Conservation (phyloP, 1,139 yeast species). For the Yamadazyma sp. region DNA sequence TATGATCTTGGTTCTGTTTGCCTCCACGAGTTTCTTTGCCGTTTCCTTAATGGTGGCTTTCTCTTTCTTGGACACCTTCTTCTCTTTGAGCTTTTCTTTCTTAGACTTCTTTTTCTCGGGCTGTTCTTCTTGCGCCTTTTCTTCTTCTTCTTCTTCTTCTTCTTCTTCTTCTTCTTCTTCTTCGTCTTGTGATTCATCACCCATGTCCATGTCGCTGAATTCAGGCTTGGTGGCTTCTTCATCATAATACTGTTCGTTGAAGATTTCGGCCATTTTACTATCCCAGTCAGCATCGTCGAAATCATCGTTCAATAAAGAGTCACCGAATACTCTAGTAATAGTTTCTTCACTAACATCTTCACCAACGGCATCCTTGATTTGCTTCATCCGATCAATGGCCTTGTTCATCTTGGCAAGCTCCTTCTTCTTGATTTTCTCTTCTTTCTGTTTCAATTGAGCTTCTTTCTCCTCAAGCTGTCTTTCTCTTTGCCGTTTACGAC, state of each 20-base stretch:
- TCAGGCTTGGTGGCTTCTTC: conserved; percentile 49
- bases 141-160: conserved; percentile 34
- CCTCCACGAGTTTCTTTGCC: conserved; percentile 70
- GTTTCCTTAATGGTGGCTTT: conserved; percentile 59
- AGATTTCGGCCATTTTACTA: conserved; percentile 75
- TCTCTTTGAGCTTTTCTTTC: conserved; percentile 52
- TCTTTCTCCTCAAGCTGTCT: conserved; percentile 56
- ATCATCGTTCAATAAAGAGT: conserved; percentile 77
- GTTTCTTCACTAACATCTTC: conserved; percentile 65
- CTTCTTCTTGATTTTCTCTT: conserved; percentile 66
- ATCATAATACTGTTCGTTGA: conserved; percentile 76
- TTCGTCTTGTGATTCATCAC: conserved; percentile 27
- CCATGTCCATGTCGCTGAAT: conserved; percentile 32
- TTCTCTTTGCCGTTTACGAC: conserved; percentile 83
- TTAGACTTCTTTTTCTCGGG: conserved; percentile 42
- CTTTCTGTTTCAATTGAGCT: conserved; percentile 54
- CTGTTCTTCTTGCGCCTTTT: conserved; percentile 27
- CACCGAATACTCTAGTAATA: conserved; percentile 66
- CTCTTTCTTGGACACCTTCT: conserved; percentile 61
- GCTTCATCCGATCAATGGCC: conserved; percentile 72
- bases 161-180: conserved; percentile 33
- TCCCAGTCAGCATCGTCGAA: conserved; percentile 95
- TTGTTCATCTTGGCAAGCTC: conserved; percentile 75
- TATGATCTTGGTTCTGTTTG: conserved; percentile 41
- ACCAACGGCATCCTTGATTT: conserved; percentile 82